Percentiles rank a stretch among this genome's conserved stretches.
phyloP scores from a whole-genome alignment of 805 yeast genomes.

The Wickerhamomyces bovis region DNA sequence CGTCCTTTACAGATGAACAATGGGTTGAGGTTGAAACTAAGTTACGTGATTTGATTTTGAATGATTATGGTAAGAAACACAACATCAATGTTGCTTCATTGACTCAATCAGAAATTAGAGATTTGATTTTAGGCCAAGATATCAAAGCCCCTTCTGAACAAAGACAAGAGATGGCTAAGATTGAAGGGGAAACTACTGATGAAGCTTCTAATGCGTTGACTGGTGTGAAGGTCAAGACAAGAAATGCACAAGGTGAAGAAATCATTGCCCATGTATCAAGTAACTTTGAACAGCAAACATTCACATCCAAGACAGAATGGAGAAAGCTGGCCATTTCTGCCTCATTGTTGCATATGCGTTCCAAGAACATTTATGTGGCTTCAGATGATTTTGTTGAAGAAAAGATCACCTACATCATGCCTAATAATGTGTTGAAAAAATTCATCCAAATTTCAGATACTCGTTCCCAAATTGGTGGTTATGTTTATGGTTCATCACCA shows the following conservation, averaged over 20 bases:
- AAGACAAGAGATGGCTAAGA: constrained; percentile 77
- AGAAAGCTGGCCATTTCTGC: constrained; percentile 79
- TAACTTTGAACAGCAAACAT: constrained; percentile 77
- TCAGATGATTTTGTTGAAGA: constrained; percentile 59
- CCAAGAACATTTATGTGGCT: constrained; percentile 68
- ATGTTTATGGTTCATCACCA: constrained; percentile 75
- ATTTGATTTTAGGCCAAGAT: constrained; percentile 90
- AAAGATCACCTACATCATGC: constrained; percentile 67
- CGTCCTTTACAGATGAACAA: constrained; percentile 77
- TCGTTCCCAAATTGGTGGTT: constrained; percentile 77
- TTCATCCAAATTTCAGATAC: constrained; percentile 78
- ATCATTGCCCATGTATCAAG: constrained; percentile 91
- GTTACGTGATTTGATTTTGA: constrained; percentile 78
- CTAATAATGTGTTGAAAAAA: constrained; percentile 71
- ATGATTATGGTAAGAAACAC: constrained; percentile 80
- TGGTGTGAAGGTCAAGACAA: constrained; percentile 70
- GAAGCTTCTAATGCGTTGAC: constrained; percentile 29
- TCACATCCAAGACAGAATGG: constrained; percentile 88
- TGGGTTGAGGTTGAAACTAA: constrained; percentile 90
- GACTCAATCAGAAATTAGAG: constrained; percentile 91
- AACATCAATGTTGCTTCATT: constrained; percentile 80
- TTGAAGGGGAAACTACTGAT: constrained; percentile 46
- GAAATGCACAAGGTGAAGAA: constrained; percentile 93
- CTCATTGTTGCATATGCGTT: constrained; percentile 61
- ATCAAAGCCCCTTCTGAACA: constrained; percentile 83